phyloP scores from a whole-genome alignment of 208 protist species.

The Leishmania gerbilli region DNA sequence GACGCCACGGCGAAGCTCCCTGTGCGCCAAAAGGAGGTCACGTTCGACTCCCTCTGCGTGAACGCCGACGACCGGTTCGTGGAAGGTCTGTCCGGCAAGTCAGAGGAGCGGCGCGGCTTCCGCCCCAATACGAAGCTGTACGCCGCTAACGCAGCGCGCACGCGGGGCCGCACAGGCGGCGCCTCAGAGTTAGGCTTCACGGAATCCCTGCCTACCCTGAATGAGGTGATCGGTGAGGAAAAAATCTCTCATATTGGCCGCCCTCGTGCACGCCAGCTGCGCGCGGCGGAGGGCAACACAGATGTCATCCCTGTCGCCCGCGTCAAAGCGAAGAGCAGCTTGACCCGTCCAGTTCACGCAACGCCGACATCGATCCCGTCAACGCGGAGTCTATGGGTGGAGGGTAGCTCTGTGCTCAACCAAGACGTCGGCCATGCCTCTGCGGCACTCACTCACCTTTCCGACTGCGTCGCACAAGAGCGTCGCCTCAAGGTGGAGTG shows the following conservation, averaged over 20 bases:
- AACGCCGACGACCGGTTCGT: conserved; percentile 27
- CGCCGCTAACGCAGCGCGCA: conserved; percentile 10
- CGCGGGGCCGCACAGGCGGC: conserved; percentile 1
- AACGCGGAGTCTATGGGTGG: conserved; percentile 54
- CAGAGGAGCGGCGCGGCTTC: conserved; percentile 34
- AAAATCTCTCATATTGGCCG: conserved; percentile 7
- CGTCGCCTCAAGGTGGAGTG: conserved; percentile 63
- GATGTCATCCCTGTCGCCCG: background rate
- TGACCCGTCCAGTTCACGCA: background rate
- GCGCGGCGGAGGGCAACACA: conserved; percentile 13
- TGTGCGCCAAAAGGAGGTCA: conserved; percentile 66
- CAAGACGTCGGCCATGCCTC: conserved; percentile 46
- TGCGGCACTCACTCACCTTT: conserved; percentile 54
- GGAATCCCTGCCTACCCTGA: conserved; percentile 7
- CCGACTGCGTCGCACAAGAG: conserved; percentile 59
- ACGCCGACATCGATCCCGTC: conserved; percentile 1
- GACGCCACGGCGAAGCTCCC: conserved; percentile 28
- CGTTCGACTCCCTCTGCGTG: conserved; percentile 33
- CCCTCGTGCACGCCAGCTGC: conserved; percentile 8
- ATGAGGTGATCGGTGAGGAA: conserved; percentile 7
- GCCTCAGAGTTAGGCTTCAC: conserved; percentile 12
- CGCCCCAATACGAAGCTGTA: conserved; percentile 22
- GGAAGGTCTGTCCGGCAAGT: conserved; percentile 9
- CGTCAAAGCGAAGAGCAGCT: background rate
- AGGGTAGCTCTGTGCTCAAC: conserved; percentile 70